Conservation (phyloP, 495 filamentous ascomycete genomes). For the Aspergillus egyptiacus region DNA sequence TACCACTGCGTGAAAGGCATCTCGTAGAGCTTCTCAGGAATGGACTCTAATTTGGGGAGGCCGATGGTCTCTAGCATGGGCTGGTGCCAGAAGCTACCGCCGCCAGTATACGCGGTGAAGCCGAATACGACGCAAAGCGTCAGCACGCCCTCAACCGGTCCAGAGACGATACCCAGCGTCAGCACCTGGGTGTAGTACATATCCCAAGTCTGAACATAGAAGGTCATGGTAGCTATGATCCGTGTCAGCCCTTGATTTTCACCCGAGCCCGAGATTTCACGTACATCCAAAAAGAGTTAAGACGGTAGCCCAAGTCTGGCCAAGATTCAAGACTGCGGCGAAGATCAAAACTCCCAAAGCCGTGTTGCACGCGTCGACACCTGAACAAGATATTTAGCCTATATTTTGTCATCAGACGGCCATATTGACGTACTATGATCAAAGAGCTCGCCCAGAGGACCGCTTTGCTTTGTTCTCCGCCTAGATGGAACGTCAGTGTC, state of each 20-base stretch:
- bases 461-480: slow-evolving; percentile 84
- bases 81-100: slow-evolving; percentile 88
- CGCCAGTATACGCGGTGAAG: slow-evolving; percentile 78
- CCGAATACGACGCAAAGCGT: slow-evolving; percentile 77
- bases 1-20: slow-evolving; percentile 88
- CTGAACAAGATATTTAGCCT: slow-evolving; percentile 27
- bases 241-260: slow-evolving; percentile 8
- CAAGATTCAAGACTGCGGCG: slow-evolving; percentile 82
- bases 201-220: slow-evolving; percentile 99
- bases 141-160: slow-evolving; percentile 90
- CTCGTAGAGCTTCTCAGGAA: slow-evolving; percentile 65
- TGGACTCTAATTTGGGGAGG: slow-evolving; percentile 53
- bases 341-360: slow-evolving; percentile 91
- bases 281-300: slow-evolving; percentile 75
- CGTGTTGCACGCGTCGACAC: slow-evolving; percentile 93
- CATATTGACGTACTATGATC: slow-evolving; percentile 66
- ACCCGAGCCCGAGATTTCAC: slow-evolving; percentile 16
- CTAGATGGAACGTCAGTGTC: slow-evolving; percentile 36
- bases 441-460: slow-evolving; percentile 91
- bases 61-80: slow-evolving; percentile 69
- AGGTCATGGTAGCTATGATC: slow-evolving; percentile 69
- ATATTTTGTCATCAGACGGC: too few relatives aligned
- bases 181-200: slow-evolving; percentile 97
- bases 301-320: slow-evolving; percentile 86
- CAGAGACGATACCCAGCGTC: slow-evolving; percentile 85